Evolutionary conservation across 1,284 basidiomycete genomes (phyloP), one percentile per base, ranked within the genome.

Genomic region (Coriolopsis trogii): DNA sequence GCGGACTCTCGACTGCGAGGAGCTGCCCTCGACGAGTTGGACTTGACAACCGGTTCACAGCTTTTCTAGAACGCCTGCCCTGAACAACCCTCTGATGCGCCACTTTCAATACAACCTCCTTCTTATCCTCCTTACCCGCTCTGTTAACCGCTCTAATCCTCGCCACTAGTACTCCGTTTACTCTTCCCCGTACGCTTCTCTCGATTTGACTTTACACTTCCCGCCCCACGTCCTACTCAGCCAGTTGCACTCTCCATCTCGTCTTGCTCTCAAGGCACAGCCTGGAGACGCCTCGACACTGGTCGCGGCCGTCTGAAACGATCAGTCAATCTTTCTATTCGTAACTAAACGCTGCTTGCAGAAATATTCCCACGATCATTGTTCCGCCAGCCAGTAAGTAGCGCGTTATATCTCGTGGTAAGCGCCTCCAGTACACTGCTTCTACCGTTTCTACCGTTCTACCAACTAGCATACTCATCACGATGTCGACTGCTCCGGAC

Each of bases 11-110:
- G 55, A 58, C 53, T 55, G 56, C 53, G 56, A 55, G 46, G 47
- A 40, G 58, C 52, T 15, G 60, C 51, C 59, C 63, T 60, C 56
- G 53, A 48, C 55, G 60, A 60, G 62, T 61, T 59, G 53, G 55
- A 56, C 62, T 60, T 64, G 55, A 64, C 62, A 53, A 62, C 62
- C 57, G 57, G 60, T 55, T 64, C 63, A 64, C 58, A 50, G 61
- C 63, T 55, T 59, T 55, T 55, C 59, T 52, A 56, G 57, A 48
- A 56, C 39, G 52, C 63, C 63, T 64, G 63, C 63, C 63, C 63
- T 64, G 59, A 64, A 64, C 57, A n/a, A n/a, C n/a, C n/a, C 46
- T 49, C 26, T 49, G 30, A 49, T 42, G 37, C 54, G 47, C 53
- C 57, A 58, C 51, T 44, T 29, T 36, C 47, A 30, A 41, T 46